Percentiles rank a stretch among this genome's conserved stretches.
Evolutionary conservation across 192 early-diverging fungal species (phyloP).

Genomic region (Tieghemiomyces parasiticus): DNA sequence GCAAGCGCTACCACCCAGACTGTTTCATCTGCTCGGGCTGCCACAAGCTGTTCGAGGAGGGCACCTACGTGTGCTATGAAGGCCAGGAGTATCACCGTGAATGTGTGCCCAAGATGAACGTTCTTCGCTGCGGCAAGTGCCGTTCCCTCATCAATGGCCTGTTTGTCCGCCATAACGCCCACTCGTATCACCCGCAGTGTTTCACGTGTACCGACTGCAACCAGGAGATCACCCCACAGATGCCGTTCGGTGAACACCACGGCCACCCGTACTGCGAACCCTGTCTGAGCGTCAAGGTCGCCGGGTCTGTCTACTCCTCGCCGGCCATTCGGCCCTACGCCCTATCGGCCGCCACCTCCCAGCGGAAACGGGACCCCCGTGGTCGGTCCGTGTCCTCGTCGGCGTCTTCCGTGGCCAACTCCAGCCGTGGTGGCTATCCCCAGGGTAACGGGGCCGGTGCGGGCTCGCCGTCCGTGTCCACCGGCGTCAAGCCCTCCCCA

Average conservation of each 20-base stretch:
- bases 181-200: slow-evolving; percentile 27
- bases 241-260: slow-evolving; percentile 33
- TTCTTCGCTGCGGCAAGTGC: slow-evolving; percentile 20
- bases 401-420: too few species aligned
- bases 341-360: slow-evolving; percentile 2
- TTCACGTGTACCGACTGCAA: slow-evolving; percentile 28
- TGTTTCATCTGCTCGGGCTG: slow-evolving; percentile 35
- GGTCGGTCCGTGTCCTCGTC: too few species aligned
- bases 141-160: slow-evolving; percentile 21
- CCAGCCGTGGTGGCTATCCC: too few species aligned
- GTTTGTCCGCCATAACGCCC: slow-evolving; percentile 23
- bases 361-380: slow-evolving; percentile 1
- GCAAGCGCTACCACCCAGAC: slow-evolving; percentile 33
- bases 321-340: slow-evolving; percentile 1
- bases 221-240: slow-evolving; percentile 26
- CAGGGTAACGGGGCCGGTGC: too few species aligned
- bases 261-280: slow-evolving; percentile 24
- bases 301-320: background rate
- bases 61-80: slow-evolving; percentile 35
- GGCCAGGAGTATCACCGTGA: slow-evolving; percentile 34
- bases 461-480: slow-evolving; percentile 10
- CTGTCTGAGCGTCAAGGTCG: slow-evolving; percentile 20
- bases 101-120: slow-evolving; percentile 19
- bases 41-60: slow-evolving; percentile 29
- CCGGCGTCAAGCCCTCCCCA: background rate